Evolutionary conservation across 2,329 filamentous ascomycete species (phyloP).

Genomic region (Cordyceps cateniannulata): DNA sequence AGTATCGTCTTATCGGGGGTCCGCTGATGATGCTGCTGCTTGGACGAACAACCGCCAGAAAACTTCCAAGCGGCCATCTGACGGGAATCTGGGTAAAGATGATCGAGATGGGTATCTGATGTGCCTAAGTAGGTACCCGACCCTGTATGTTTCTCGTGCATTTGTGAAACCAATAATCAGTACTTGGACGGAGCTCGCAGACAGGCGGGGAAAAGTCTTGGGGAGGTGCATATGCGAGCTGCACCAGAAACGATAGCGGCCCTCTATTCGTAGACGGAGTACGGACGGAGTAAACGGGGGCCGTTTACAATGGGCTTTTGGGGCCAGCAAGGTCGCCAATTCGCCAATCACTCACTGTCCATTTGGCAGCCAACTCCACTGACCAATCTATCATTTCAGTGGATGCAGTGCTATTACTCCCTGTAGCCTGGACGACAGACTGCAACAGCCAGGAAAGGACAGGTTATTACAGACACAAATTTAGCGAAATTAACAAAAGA

Average conservation of each 20-base stretch:
- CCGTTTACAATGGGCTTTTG: not conserved
- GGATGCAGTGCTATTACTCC: conserved; percentile 5
- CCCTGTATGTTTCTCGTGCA: not conserved
- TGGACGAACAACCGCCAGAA: no score
- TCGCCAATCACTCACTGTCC: not conserved
- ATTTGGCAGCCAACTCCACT: conserved; percentile 4
- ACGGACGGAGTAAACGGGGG: not conserved
- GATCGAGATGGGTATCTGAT: no score
- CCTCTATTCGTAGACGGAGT: not conserved
- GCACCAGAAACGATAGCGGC: not conserved
- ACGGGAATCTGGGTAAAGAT: no score
- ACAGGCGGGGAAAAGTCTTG: not conserved
- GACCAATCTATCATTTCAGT: not conserved
- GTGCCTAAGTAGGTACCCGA: not conserved
- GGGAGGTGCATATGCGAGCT: not conserved
- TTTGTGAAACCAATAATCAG: not conserved
- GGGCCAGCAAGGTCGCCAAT: not conserved
- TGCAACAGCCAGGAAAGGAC: no score
- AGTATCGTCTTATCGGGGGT: not conserved
- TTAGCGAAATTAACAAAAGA: no score
- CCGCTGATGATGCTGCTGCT: not conserved
- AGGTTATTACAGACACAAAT: no score
- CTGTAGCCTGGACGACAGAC: no score
- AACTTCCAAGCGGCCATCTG: no score
- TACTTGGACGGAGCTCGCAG: not conserved